These are phyloP conservation scores for Alternaria solani DNA, from an alignment of 2,329 filamentous ascomycete genomes.

Conservation along the genomic window DNA sequence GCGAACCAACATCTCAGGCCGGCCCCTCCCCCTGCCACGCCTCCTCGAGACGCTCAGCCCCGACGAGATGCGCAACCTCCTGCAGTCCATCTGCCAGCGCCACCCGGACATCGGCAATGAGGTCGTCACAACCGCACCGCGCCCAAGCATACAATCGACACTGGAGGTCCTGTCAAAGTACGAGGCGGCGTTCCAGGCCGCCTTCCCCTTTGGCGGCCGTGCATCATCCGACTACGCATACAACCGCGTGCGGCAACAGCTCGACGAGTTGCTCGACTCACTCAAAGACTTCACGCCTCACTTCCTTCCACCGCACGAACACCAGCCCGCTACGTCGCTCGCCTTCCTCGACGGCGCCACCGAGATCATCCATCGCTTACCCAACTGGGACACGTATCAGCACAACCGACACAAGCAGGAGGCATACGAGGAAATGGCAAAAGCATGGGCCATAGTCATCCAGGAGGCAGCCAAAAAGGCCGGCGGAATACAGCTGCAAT, in stretches of 20 bases:
- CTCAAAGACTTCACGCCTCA: slow-evolving; percentile 94
- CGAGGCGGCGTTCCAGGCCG: slow-evolving; percentile 75
- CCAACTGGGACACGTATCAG: slow-evolving; percentile 87
- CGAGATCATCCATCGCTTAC: slow-evolving; percentile 85
- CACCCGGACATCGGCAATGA: slow-evolving; percentile 87
- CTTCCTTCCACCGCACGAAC: slow-evolving; percentile 90
- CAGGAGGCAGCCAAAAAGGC: slow-evolving; percentile 90
- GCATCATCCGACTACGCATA: slow-evolving; percentile 92
- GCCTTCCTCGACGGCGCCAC: slow-evolving; percentile 90
- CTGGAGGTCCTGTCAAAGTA: slow-evolving; percentile 84
- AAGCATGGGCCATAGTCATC: slow-evolving; percentile 91
- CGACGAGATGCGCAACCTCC: slow-evolving; percentile 80
- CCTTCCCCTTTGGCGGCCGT: slow-evolving; percentile 86
- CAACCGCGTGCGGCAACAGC: slow-evolving; percentile 84
- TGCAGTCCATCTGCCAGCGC: slow-evolving; percentile 90
- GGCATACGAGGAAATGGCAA: slow-evolving; percentile 94
- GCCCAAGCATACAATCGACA: slow-evolving; percentile 83
- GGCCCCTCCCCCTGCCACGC: slow-evolving; percentile 72
- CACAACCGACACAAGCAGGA: slow-evolving; percentile 94
- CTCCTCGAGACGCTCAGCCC: slow-evolving; percentile 94
- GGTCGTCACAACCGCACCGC: slow-evolving; percentile 81
- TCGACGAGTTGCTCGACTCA: slow-evolving; percentile 84
- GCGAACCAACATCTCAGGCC: slow-evolving; percentile 73
- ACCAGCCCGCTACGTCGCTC: slow-evolving; percentile 81
- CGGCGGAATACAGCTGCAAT: slow-evolving; percentile 87